Conservation (phyloP, 805 yeast species). For the Lachancea dasiensis region DNA sequence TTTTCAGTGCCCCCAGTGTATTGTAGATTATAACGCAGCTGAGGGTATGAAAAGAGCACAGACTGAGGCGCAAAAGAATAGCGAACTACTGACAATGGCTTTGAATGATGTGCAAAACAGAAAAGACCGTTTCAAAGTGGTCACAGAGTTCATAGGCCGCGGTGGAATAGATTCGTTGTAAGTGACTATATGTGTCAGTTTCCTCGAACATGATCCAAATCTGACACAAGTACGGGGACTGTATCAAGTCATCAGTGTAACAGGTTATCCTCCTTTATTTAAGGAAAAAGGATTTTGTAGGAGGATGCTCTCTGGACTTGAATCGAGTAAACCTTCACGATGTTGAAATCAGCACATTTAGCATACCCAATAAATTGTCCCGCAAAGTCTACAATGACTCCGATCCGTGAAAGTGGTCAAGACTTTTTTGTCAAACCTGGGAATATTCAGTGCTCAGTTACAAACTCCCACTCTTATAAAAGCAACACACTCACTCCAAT, state of each 20-base stretch:
- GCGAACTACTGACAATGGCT: constrained; percentile 55
- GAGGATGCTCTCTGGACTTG: background rate
- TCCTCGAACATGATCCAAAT: constrained; percentile 11
- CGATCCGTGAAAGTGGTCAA: constrained; percentile 28
- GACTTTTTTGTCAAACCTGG: constrained; percentile 21
- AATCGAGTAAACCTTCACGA: constrained; percentile 7
- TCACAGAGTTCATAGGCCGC: constrained; percentile 78
- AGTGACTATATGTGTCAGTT: constrained; percentile 5
- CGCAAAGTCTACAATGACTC: constrained; percentile 25
- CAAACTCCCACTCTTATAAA: background rate
- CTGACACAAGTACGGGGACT: constrained; percentile 10
- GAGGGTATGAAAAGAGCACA: constrained; percentile 54
- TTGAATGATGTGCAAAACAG: constrained; percentile 42
- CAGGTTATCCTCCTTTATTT: background rate
- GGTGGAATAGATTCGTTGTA: constrained; percentile 63
- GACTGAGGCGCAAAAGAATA: constrained; percentile 52
- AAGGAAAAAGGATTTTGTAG: background rate
- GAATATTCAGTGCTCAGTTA: background rate
- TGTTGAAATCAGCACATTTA: constrained; percentile 25
- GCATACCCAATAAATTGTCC: constrained; percentile 22
- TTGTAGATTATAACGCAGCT: constrained; percentile 63
- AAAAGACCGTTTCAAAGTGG: constrained; percentile 62
- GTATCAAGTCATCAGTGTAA: no score
- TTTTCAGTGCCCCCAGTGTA: constrained; percentile 67
- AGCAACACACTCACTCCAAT: background rate